phyloP scores from a whole-genome alignment of 2,329 filamentous ascomycete species.

The Stromatinia cepivora region DNA sequence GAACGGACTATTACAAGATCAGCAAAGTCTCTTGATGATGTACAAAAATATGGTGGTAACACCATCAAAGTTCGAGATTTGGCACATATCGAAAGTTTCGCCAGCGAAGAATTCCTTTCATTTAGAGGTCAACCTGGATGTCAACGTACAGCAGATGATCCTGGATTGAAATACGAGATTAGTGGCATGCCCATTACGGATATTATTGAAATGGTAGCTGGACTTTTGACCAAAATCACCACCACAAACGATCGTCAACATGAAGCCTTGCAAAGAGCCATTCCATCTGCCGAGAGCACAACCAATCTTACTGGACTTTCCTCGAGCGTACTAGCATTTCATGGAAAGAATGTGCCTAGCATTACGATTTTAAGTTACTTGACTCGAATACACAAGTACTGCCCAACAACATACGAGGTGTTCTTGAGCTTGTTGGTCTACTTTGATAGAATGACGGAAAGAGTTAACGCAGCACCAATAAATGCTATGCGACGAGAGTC shows the following conservation, averaged over 20 bases:
- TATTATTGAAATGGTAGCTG: constrained; percentile 98
- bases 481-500: constrained; percentile 57
- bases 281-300: constrained; percentile 57
- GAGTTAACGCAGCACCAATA: constrained; percentile 80
- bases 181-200: constrained; percentile 96
- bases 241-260: constrained; percentile 94
- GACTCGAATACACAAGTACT: constrained; percentile 97
- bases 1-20: constrained; percentile 32
- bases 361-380: constrained; percentile 97
- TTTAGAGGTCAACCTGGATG: constrained; percentile 52
- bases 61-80: constrained; percentile 83
- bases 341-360: constrained; percentile 95
- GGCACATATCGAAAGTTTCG: constrained; percentile 86
- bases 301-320: constrained; percentile 62
- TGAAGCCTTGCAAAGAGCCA: constrained; percentile 79
- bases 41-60: constrained; percentile 42
- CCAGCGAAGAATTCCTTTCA: constrained; percentile 70
- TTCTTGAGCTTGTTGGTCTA: constrained; percentile 94
- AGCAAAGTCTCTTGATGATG: constrained; percentile 41
- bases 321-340: constrained; percentile 84
- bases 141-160: constrained; percentile 54
- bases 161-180: constrained; percentile 74
- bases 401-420: constrained; percentile 96
- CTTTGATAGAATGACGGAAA: constrained; percentile 98
- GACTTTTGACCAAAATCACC: constrained; percentile 93